Percentiles rank a stretch among this genome's conserved stretches.
These are phyloP conservation scores for Polygonum maritimum DNA, from an alignment of 148 eudicot genomes.

Conservation along the genomic window DNA sequence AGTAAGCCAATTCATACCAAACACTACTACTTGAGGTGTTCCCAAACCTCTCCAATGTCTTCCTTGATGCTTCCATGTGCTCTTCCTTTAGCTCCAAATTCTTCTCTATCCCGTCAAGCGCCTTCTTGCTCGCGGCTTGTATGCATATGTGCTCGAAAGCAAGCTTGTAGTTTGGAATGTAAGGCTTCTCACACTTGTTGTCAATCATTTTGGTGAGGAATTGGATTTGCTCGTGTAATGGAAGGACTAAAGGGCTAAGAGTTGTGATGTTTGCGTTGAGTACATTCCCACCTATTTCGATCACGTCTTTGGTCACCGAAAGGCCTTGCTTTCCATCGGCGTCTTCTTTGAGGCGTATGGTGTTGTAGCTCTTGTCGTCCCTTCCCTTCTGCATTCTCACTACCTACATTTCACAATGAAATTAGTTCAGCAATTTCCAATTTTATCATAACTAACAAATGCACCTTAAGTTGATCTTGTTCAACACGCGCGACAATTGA, in stretches of 20 bases:
- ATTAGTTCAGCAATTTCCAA: background rate
- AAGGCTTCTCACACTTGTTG: slow-evolving; percentile 27
- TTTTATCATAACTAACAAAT: too few species aligned
- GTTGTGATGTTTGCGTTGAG: slow-evolving; percentile 62
- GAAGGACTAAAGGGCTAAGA: slow-evolving; percentile 48
- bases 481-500: background rate
- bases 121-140: slow-evolving; percentile 55
- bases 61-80: slow-evolving; percentile 67
- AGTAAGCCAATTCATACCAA: slow-evolving; percentile 73
- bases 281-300: slow-evolving; percentile 51
- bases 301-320: slow-evolving; percentile 44
- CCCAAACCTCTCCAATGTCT: slow-evolving; percentile 65
- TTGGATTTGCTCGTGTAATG: slow-evolving; percentile 42
- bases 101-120: slow-evolving; percentile 50
- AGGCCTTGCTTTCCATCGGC: slow-evolving; percentile 35
- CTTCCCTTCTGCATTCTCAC: slow-evolving; percentile 57
- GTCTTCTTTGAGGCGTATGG: slow-evolving; percentile 50
- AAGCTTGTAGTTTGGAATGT: slow-evolving; percentile 57
- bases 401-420: slow-evolving; percentile 25
- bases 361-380: slow-evolving; percentile 53
- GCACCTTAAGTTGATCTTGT: background rate
- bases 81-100: slow-evolving; percentile 55
- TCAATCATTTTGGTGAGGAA: slow-evolving; percentile 41
- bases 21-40: slow-evolving; percentile 84
- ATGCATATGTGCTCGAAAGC: slow-evolving; percentile 76